Evolutionary conservation across 1,284 basidiomycete genomes (phyloP).

Genomic region (Quambalaria eucalypti): DNA sequence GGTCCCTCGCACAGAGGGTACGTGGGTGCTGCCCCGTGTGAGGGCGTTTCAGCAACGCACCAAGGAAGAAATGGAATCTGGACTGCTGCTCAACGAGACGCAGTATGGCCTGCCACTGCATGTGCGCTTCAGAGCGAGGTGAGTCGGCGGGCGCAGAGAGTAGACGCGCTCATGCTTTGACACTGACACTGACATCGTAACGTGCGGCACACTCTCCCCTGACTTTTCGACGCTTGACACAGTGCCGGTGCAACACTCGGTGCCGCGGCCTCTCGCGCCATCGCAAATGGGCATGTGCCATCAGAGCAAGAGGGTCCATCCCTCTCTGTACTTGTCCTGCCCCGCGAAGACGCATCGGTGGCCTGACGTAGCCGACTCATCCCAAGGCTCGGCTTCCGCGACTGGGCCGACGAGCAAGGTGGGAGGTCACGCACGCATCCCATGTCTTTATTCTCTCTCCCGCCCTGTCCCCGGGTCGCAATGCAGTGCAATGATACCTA

Average conservation of each 20-base stretch:
- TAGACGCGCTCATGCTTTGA: too few relatives aligned
- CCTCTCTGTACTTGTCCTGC: neutral
- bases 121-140: neutral
- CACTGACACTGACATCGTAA: too few relatives aligned
- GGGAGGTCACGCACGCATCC: neutral
- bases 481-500: neutral
- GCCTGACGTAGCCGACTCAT: neutral
- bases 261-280: neutral
- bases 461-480: neutral
- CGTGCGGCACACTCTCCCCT: too few relatives aligned
- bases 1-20: neutral
- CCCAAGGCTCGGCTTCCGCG: neutral
- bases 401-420: too few relatives aligned
- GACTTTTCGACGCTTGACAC: neutral
- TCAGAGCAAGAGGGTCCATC: neutral
- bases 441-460: neutral
- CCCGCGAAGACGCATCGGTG: neutral
- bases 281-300: neutral
- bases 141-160: neutral
- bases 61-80: neutral
- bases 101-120: neutral
- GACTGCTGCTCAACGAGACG: neutral
- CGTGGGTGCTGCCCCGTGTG: neutral
- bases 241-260: neutral
- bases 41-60: neutral